Evolutionary conservation across 139 green algal genomes (phyloP).

Genomic region (Chlorella ohadii): DNA sequence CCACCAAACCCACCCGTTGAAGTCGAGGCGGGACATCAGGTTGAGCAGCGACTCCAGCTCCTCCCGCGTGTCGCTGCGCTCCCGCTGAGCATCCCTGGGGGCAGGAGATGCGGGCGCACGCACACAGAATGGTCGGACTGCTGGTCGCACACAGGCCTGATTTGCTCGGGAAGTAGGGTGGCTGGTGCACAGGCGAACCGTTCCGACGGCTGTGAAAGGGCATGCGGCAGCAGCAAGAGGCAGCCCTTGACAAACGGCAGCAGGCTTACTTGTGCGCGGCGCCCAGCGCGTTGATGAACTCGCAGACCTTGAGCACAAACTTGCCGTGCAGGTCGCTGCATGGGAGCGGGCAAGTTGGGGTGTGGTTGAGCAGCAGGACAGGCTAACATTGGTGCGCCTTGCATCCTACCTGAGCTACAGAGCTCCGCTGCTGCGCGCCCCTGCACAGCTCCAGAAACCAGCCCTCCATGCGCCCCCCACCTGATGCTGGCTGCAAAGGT

Average conservation of each 20-base stretch:
- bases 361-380: not conserved
- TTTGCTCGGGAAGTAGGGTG: no score
- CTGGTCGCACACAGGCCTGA: no score
- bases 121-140: no score
- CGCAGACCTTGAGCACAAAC: constrained; percentile 16
- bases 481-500: constrained; percentile 5
- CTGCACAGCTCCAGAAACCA: no score
- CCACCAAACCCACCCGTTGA: constrained; percentile 44
- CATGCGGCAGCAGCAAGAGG: no score
- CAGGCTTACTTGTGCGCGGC: constrained; percentile 39
- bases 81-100: constrained; percentile 28
- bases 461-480: not conserved
- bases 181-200: no score
- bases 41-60: constrained; percentile 61
- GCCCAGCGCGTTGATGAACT: constrained; percentile 45
- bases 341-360: not conserved
- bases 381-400: no score
- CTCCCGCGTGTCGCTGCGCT: constrained; percentile 48
- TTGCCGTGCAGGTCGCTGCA: constrained; percentile 29
- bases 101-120: no score
- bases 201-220: no score
- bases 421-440: no score
- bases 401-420: no score
- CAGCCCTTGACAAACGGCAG: no score
- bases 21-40: constrained; percentile 61